Evolutionary conservation across 768 basidiomycete species (phyloP).

Genomic region (Mrakia frigida): DNA sequence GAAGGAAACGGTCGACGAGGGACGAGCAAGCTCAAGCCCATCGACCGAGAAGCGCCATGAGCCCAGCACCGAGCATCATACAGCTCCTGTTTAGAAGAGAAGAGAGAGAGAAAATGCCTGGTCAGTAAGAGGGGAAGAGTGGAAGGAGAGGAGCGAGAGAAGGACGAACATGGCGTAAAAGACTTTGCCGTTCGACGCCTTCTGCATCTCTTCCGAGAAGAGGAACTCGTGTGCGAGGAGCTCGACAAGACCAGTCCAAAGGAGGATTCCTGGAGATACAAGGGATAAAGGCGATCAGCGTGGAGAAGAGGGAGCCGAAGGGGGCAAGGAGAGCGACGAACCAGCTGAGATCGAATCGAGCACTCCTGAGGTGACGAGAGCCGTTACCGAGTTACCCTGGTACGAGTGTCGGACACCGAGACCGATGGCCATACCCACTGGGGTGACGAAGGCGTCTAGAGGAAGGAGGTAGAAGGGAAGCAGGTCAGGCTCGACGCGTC

Average conservation of each 20-base stretch:
- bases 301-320: no score
- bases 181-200: constrained; percentile 60
- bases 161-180: constrained; percentile 56
- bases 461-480: not conserved
- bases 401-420: constrained; percentile 56
- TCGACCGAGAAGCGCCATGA: constrained; percentile 86
- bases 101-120: no score
- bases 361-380: constrained; percentile 67
- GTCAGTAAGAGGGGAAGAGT: not conserved
- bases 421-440: constrained; percentile 80
- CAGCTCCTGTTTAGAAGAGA: constrained; percentile 45
- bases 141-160: not conserved
- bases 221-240: constrained; percentile 93
- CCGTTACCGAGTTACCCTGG: constrained; percentile 26
- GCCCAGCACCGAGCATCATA: constrained; percentile 71
- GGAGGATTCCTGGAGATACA: constrained; percentile 50
- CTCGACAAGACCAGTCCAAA: constrained; percentile 79
- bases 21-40: constrained; percentile 60
- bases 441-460: constrained; percentile 65
- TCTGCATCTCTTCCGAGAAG: constrained; percentile 69
- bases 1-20: not conserved
- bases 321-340: no score
- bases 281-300: no score
- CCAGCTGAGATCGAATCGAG: constrained; percentile 68
- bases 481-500: not conserved